Base-by-base conservation (phyloP, 2,329 filamentous ascomycete species). In the Rutstroemia sp. region DNA sequence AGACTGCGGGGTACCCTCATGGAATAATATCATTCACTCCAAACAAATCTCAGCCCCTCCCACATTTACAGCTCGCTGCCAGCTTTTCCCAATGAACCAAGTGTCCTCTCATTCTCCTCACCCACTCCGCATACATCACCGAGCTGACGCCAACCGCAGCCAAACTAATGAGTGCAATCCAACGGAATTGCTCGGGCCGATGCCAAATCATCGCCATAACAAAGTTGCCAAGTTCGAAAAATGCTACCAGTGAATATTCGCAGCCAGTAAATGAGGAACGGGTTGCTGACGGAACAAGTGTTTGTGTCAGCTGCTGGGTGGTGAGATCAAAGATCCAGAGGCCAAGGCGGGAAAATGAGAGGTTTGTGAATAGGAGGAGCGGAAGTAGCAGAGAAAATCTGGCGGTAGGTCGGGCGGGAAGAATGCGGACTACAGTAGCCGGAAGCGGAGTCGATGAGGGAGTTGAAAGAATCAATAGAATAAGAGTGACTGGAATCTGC, bases 271-370 rank as follows among this genome's bases (percentile, higher is more conserved):
- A 75, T 48, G 70, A 72, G 0, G 73, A 73, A 16, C 72, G 68
- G 19, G 69, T 64, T 2, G 65, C 58, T 12, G 61, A 58, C 2
- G 66, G 61, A 9, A 72, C 67, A 16, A 64, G 73, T 61, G 51
- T 78, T 67, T 66, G 73, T 61, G 62, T 82, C 59, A 75, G 63
- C 58, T 75, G 73, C 59, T 74, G 73, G 8, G 73, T 74, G 4
- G 72, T 73, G 8, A 76, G 69, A 60, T 76, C 73, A 63, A 69
- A 75, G 44, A 73, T 68, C 73, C 73, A 75, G 27, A 74, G 71
- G 12, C 73, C 73, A 41, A 75, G 70, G 17, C 73, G 72, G 17
- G 73, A 75, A 46, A 72, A 61, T 0, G 73, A 71, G 34, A 75
- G 68, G 58, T 73, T 73, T 6, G 69, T 61, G 60, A 75, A 73